Conservation (phyloP, 202 grass and related monocot genomes). For the Eragrostis tef region DNA sequence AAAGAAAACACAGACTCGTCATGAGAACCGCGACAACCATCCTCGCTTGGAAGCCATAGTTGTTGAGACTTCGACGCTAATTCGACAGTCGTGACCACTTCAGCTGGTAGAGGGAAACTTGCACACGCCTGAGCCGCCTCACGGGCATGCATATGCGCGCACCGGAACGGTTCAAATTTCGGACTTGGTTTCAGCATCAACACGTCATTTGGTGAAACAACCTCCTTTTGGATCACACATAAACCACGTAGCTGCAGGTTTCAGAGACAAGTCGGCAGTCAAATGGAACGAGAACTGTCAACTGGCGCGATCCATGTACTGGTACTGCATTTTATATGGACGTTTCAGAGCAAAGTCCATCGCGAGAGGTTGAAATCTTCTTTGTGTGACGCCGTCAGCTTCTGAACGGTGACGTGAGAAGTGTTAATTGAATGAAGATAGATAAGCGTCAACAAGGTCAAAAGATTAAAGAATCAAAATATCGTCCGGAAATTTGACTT, state of each 20-base stretch:
- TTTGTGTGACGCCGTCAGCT: neutral
- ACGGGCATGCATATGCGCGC: neutral
- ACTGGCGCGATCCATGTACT: neutral
- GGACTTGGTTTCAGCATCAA: slow-evolving; percentile 22
- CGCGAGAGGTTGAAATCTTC: neutral
- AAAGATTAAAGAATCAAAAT: neutral
- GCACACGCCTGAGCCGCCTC: slow-evolving; percentile 2
- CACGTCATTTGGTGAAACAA: slow-evolving; percentile 29
- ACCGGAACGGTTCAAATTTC: slow-evolving; percentile 45
- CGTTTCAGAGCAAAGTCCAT: neutral
- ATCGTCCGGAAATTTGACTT: slow-evolving; percentile 5
- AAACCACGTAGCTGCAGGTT: neutral
- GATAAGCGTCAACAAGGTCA: neutral
- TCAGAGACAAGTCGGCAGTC: neutral
- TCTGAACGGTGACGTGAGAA: neutral
- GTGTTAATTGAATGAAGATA: neutral
- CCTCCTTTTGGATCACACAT: neutral
- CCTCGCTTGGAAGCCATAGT: slow-evolving; percentile 19
- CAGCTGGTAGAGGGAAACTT: neutral
- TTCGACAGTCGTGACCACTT: slow-evolving; percentile 41
- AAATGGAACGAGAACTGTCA: slow-evolving; percentile 9
- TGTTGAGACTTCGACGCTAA: slow-evolving; percentile 41
- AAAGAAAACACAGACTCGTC: neutral
- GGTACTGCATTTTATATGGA: neutral
- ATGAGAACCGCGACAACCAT: slow-evolving; percentile 2